Evolutionary conservation across 2,329 filamentous ascomycete species (phyloP), one percentile per base, ranked within the genome.

Genomic region (Aspergillus fumigatiaffinis): DNA sequence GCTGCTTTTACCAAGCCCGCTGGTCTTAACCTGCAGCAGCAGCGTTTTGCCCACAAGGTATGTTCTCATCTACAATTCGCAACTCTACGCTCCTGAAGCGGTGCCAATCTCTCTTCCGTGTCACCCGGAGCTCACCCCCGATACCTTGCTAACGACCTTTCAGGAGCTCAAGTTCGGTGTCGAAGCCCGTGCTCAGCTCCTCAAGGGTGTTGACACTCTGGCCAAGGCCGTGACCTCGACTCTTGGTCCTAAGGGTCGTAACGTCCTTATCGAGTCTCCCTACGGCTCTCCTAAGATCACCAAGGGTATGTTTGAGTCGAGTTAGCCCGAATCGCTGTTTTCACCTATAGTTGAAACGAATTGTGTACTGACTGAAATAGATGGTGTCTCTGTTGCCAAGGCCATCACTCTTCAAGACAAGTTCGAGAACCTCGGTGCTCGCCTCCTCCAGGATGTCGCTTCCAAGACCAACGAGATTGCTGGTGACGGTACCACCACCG

Each of bases 251-350:
- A 99, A 99, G 85, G 94, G 94, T 78, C 88, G 94, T 76, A 99
- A 97, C 81, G 94, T 99, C 67, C 79, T 99, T 73, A 99, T 99
- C 68, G 94, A 99, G 84, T 97, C 93, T 63, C 91, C 91, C 83
- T 99, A 96, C 73, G 94, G 94, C 77, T 96, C 94, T 50, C 94
- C 94, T 71, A 99, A 99, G 86, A 99, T 99, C 79, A 99, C 94
- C 71, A 99, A 99, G 84, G 93, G 93, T 96, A 82, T 62, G 83
- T 74, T 4, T 38, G 20, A 42, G 57, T n/a, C 47, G n/a, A 32
- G 29, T 28, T 53, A n/a, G 12, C 44, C 25, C n/a, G 29, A 10
- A 49, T 50, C 26, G 44, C 17, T 50, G 7, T 32, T 25, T 20
- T 2, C 23, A 69, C 57, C 26, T 46, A 26, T 51, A 23, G 44